Evolutionary conservation across 768 basidiomycete genomes (phyloP), one percentile per base, ranked within the genome.

Genomic region (Fomitopsis serialis): DNA sequence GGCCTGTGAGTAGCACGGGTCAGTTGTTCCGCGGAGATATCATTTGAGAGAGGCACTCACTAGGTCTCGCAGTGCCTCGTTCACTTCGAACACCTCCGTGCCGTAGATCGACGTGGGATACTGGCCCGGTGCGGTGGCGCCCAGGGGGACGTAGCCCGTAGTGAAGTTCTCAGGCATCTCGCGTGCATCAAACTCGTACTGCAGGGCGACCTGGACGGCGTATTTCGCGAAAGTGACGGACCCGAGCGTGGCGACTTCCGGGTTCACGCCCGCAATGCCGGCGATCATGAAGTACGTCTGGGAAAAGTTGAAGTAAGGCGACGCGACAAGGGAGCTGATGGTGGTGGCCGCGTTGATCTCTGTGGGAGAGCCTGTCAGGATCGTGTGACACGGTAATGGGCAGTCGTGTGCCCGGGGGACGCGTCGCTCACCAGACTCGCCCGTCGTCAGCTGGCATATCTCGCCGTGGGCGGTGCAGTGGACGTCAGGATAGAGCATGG

Each of bases 81-180:
- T 77, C 53, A 77, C 61, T 63, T 74, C 72, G 61, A 70, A 75
- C n/a, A 75, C 70, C 63, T 75, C 74, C 21, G 73, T 75, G 19
- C 75, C 74, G 58, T 76, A 74, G 23, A 71, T 57, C 25, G 50
- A 44, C 12, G 55, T 53, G 11, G 66, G 69, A 24, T 54, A 60
- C 40, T 63, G 45, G 40, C 60, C 65, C 1, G 71, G 70, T 7
- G 52, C 58, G 23, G 44, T 57, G 23, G 67, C 60, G 2, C 68
- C 71, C 37, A 61, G 66, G 1, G 70, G 62, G 50, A 70, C 68
- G 57, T 72, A 75, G 1, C 74, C 74, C 1, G 72, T 70, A 2
- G 68, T 34, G 63, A 67, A 72, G 51, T 69, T 65, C 9, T 48
- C 32, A 1, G 73, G 73, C 24, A 68, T 72, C 58, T 77, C 70